Percentiles rank a stretch among this genome's conserved stretches.
phyloP scores from a whole-genome alignment of 768 basidiomycete genomes.

The Amanita muscaria region DNA sequence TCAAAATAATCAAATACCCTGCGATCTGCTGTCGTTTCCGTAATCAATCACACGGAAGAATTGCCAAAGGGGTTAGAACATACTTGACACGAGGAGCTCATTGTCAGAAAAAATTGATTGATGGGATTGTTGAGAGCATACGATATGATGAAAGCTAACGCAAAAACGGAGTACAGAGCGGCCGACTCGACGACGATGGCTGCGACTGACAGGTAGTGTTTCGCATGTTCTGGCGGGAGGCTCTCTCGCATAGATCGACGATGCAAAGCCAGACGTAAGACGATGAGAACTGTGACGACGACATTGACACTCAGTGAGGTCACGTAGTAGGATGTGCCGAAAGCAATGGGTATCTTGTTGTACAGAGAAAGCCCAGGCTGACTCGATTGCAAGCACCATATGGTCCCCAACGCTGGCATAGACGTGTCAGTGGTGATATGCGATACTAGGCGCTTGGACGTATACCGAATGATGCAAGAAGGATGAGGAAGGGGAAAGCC shows the following conservation, averaged over 20 bases:
- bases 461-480: constrained; percentile 22
- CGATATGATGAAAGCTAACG: constrained; percentile 23
- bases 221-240: constrained; percentile 18
- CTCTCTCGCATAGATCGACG: constrained; percentile 17
- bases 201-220: constrained; percentile 22
- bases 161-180: constrained; percentile 24
- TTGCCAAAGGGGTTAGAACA: not conserved
- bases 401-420: not conserved
- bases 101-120: constrained; percentile 23
- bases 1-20: too few relatives aligned
- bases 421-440: not conserved
- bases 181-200: constrained; percentile 30
- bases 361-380: constrained; percentile 23
- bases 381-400: not conserved
- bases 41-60: not conserved
- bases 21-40: too few relatives aligned
- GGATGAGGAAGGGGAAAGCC: constrained; percentile 20
- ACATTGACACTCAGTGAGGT: constrained; percentile 25
- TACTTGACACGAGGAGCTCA: not conserved
- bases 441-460: not conserved
- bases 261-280: constrained; percentile 19
- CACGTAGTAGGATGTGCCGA: constrained; percentile 22
- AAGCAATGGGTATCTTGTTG: constrained; percentile 16
- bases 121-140: constrained; percentile 24
- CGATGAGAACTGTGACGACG: constrained; percentile 24